Base-by-base conservation (phyloP, 345 rosid genomes). In the Acer campestre region DNA sequence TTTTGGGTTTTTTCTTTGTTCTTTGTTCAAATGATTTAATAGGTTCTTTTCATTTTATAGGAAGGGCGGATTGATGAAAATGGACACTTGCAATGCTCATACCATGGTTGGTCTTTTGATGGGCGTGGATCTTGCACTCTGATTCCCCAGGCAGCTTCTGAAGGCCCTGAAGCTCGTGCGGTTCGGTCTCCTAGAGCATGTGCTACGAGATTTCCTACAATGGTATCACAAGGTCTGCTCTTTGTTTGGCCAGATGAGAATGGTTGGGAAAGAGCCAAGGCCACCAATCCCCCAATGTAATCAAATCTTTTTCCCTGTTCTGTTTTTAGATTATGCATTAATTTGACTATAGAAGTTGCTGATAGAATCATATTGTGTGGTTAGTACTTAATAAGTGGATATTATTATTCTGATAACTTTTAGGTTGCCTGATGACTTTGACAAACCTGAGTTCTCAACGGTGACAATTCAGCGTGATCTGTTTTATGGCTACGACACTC, bases 201-300 rank as follows among this genome's bases (percentile, higher is more conserved):
- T 51, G 94, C 88, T 20, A 87, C 90, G 10, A 88, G 86, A 80
- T 91, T 94, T 80, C 98, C 99, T 22, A 84, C 98, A 49, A 81
- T 88, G 90, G 94, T 94, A 44, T 96, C 99, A 85, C 97, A 96
- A 82, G 97, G 98, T 75, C 82, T 96, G 84, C 97, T 96, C 77
- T 96, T 94, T 79, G 98, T 96, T 73, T 96, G 98, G 99, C 99
- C 99, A 17, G 97, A 96, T 70, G 95, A 92, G 83, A 86, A 92
- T 76, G 98, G 97, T 10, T 81, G 82, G 87, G 97, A 92, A 79
- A 94, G 90, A 86, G 99, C 99, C 61, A 84, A 79, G 65, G 89
- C 99, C 11, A 79, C 88, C 68, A 82, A 86, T 70, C 95, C 98
- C 22, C 90, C 97, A 29, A 88, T 85, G 97, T 90, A 89, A 84